Evolutionary conservation across 208 protist genomes (phyloP), one percentile per base, ranked within the genome.

Genomic region (Leishmania arabica): DNA sequence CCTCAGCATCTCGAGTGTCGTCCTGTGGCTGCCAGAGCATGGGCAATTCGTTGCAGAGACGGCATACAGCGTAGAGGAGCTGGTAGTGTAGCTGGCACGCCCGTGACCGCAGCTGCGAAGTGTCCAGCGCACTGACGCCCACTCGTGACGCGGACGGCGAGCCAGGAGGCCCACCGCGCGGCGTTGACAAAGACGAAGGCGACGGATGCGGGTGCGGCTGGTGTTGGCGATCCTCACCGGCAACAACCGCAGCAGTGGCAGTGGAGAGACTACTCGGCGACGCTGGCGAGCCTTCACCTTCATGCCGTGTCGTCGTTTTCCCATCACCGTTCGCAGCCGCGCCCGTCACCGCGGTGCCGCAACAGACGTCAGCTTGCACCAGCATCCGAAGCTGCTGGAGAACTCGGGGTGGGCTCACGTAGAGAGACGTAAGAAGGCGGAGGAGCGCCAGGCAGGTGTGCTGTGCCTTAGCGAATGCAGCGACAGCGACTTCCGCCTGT

Each of bases 51-150:
- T 79, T 86, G 65, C 81, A 80, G 60, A 88, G 77, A 6, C 75
- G 82, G 60, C 85, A 88, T 64, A 88, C 45, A 31, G 78, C 82
- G 78, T 85, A 91, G 82, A 84, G 80, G 60, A 87, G 73, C 70
- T 82, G 78, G 68, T 83, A 86, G 66, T 86, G 82, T n/a, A 86
- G 78, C 68, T 86, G 70, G 21, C 77, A 68, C 47, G 42, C 70
- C 15, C 49, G 68, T n/a, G 81, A 47, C 42, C 76, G 81, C 58
- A 47, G 47, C 53, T 75, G 68, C 6, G 69, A 37, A 34, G 45
- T 21, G 45, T 53, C 13, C 9, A 27, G 40, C 54, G 68, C 40
- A 31, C 68, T 53, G 45, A 51, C 11, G 45, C 7, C 8, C 42
- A 53, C 68, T 13, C 19, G 19, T 34, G 68, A 31, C 31, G 45